phyloP scores from a whole-genome alignment of 805 yeast species.

The Scheffersomyces stipitis region DNA sequence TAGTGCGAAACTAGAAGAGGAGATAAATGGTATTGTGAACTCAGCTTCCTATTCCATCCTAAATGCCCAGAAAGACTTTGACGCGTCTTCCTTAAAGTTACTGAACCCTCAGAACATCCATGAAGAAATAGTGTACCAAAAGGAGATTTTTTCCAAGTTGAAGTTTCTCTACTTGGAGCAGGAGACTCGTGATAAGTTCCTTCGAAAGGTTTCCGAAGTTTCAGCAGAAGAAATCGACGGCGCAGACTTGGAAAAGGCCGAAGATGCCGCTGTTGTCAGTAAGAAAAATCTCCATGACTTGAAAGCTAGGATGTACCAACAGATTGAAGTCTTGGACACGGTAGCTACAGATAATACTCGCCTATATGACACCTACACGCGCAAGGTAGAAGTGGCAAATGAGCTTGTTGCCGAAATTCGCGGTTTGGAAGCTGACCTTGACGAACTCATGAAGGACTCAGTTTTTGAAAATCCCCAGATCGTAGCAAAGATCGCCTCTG shows the following conservation, averaged over 20 bases:
- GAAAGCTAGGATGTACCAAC: constrained; percentile 23
- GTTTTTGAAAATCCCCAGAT: not conserved
- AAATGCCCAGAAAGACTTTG: constrained; percentile 10
- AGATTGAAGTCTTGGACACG: constrained; percentile 28
- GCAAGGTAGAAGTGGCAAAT: constrained; percentile 25
- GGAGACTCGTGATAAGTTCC: constrained; percentile 67
- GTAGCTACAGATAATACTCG: constrained; percentile 25
- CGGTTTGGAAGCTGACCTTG: constrained; percentile 18
- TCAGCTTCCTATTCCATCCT: not conserved
- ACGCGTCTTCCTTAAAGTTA: constrained; percentile 8
- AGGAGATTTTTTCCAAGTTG: constrained; percentile 50
- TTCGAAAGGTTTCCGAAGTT: constrained; percentile 48
- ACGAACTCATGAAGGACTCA: constrained; percentile 9
- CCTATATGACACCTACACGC: constrained; percentile 22
- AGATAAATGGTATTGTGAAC: too few relatives aligned
- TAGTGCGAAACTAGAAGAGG: too few relatives aligned
- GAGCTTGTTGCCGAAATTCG: constrained; percentile 22
- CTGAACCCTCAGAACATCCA: constrained; percentile 14
- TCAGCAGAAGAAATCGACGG: constrained; percentile 16
- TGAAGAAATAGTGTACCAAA: constrained; percentile 34
- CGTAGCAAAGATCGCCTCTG: not conserved
- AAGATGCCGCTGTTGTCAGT: constrained; percentile 17
- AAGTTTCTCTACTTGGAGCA: constrained; percentile 70
- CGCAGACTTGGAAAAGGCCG: constrained; percentile 20
- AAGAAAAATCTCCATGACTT: constrained; percentile 24